A percentile compares a stretch with the other conserved stretches of the same genome.
Evolutionary conservation across 2,329 filamentous ascomycete genomes (phyloP).

Genomic region (Pseudofabraea citricarpa): DNA sequence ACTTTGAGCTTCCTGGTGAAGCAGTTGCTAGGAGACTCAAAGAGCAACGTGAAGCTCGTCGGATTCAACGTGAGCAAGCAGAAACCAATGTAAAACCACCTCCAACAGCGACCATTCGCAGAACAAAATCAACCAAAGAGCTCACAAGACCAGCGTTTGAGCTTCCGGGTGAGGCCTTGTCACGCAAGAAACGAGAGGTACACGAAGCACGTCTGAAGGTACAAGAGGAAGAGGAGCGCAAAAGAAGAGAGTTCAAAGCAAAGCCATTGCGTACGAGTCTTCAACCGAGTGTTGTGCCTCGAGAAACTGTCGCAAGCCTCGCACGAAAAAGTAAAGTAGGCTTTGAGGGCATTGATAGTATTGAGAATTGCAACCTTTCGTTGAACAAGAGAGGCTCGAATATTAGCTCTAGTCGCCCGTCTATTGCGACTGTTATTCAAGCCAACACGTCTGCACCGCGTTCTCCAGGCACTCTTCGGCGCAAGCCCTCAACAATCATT

Average conservation of each 20-base stretch:
- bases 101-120: conserved; percentile 31
- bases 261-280: conserved; percentile 46
- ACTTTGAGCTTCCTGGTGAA: conserved; percentile 60
- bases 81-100: conserved; percentile 25
- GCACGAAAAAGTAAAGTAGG: conserved; percentile 44
- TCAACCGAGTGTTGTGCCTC: conserved; percentile 35
- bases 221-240: conserved; percentile 56
- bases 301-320: conserved; percentile 54
- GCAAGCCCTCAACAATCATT: conserved; percentile 17
- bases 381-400: conserved; percentile 24
- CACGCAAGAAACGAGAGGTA: conserved; percentile 43
- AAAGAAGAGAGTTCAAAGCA: conserved; percentile 60
- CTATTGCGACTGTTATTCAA: conserved; percentile 27
- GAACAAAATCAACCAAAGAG: conserved; percentile 46
- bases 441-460: conserved; percentile 25
- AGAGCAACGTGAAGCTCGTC: conserved; percentile 53
- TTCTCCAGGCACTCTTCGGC: conserved; percentile 14
- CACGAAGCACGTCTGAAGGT: conserved; percentile 48
- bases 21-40: conserved; percentile 52
- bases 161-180: conserved; percentile 57
- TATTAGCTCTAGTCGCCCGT: conserved; percentile 27
- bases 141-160: conserved; percentile 54
- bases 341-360: conserved; percentile 17
- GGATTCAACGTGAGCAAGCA: conserved; percentile 30
- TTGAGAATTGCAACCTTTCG: conserved; percentile 13